Evolutionary conservation across 805 yeast species (phyloP).

Genomic region (Yamadazyma takamatsuzukensis): DNA sequence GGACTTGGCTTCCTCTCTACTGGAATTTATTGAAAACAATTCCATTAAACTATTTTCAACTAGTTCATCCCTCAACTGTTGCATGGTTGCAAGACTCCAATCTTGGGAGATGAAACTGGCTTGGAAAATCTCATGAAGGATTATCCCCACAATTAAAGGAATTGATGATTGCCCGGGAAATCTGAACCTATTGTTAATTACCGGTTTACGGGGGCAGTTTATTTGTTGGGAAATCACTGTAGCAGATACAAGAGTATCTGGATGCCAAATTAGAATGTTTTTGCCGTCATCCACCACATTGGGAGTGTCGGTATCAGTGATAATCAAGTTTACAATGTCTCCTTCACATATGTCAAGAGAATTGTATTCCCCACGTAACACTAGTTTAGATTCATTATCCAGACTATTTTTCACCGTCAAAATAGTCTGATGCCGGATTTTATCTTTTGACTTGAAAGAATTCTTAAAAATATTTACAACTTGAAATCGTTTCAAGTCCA

Average conservation of each 20-base stretch:
- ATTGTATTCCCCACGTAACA: constrained; percentile 62
- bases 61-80: constrained; percentile 32
- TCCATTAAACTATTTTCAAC: constrained; percentile 43
- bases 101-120: constrained; percentile 40
- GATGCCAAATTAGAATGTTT: constrained; percentile 74
- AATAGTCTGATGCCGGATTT: constrained; percentile 45
- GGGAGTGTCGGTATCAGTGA: constrained; percentile 37
- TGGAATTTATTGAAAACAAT: constrained; percentile 53
- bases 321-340: constrained; percentile 63
- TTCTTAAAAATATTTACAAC: constrained; percentile 31
- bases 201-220: constrained; percentile 68
- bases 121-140: constrained; percentile 77
- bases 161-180: constrained; percentile 62
- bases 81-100: constrained; percentile 38
- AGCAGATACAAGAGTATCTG: constrained; percentile 78
- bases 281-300: constrained; percentile 51
- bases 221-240: constrained; percentile 77
- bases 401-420: constrained; percentile 46
- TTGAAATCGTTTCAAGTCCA: constrained; percentile 48
- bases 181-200: constrained; percentile 52
- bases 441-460: constrained; percentile 24
- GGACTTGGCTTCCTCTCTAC: constrained; percentile 37
- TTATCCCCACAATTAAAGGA: constrained; percentile 75
- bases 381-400: constrained; percentile 33
- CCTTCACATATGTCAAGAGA: constrained; percentile 43